phyloP scores from a whole-genome alignment of 225 moss, liverwort and hornwort genomes.

The Lunularia cruciata region DNA sequence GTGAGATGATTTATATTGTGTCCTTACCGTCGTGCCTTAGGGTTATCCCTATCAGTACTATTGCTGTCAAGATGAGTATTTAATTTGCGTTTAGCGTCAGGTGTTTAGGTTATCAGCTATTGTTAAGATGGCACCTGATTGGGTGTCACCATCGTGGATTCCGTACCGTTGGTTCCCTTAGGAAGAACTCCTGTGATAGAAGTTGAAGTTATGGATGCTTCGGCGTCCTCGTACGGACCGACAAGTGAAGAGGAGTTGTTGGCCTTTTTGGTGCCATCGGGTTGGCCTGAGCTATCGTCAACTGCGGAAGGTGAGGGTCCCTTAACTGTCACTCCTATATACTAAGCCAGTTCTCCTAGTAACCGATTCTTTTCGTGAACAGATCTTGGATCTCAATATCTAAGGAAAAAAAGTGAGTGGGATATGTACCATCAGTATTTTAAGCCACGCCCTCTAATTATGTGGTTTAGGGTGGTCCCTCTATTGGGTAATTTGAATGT shows the following conservation, averaged over 20 bases:
- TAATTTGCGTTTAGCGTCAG: neutral
- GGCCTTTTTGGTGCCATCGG: constrained; percentile 15
- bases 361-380: neutral
- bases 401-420: neutral
- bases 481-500: neutral
- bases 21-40: no score
- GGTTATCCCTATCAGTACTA: no score
- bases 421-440: no score
- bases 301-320: constrained; percentile 15
- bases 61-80: no score
- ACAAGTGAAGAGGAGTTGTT: constrained; percentile 16
- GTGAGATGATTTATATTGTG: no score
- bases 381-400: neutral
- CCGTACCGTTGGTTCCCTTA: constrained; percentile 5
- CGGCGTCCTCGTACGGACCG: constrained; percentile 9
- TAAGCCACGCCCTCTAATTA: no score
- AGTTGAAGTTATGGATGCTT: constrained; percentile 12
- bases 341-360: neutral
- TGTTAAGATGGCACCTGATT: constrained; percentile 10
- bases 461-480: neutral
- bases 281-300: constrained; percentile 21
- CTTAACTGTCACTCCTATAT: neutral
- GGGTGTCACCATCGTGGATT: constrained; percentile 13
- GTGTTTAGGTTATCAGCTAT: neutral
- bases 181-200: constrained; percentile 14